A percentile compares a stretch with the other conserved stretches of the same genome.
These are phyloP conservation scores for Aspergillus bridgeri DNA, from an alignment of 495 filamentous ascomycete species.

Conservation along the genomic window DNA sequence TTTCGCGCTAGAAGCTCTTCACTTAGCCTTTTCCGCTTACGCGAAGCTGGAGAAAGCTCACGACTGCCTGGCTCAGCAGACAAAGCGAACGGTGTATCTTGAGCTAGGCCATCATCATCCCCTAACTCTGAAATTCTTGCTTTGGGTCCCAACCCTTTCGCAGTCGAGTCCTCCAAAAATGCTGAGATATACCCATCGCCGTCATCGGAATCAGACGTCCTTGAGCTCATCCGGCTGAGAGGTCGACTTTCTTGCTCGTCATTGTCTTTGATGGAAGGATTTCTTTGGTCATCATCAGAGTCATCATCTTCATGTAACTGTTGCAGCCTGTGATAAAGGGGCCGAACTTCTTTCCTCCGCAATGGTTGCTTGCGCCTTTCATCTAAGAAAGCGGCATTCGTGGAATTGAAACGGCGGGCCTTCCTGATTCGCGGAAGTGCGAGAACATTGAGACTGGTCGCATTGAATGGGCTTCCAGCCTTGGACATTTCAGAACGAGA, in stretches of 20 bases:
- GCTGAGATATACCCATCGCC: conserved; percentile 52
- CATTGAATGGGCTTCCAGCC: conserved; percentile 29
- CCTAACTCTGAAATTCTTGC: background rate
- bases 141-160: background rate
- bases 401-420: conserved; percentile 54
- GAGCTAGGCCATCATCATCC: background rate
- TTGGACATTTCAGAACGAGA: conserved; percentile 45
- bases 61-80: conserved; percentile 10
- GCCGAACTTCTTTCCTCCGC: conserved; percentile 50
- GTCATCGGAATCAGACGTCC: conserved; percentile 60
- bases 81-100: conserved; percentile 3
- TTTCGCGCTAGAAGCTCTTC: conserved; percentile 62
- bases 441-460: conserved; percentile 54
- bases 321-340: conserved; percentile 56
- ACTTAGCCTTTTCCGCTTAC: conserved; percentile 67
- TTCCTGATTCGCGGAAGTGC: conserved; percentile 72
- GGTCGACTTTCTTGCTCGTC: conserved; percentile 82
- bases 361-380: conserved; percentile 62
- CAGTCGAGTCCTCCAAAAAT: conserved; percentile 11
- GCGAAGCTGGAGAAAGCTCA: conserved; percentile 43
- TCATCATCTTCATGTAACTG: conserved; percentile 56
- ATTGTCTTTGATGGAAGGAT: conserved; percentile 64
- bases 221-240: conserved; percentile 70
- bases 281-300: conserved; percentile 57
- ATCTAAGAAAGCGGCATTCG: conserved; percentile 70